Percentiles rank a stretch among this genome's conserved stretches.
phyloP scores from a whole-genome alignment of 176 grass and related monocot genomes.

The Ensete ventricosum region DNA sequence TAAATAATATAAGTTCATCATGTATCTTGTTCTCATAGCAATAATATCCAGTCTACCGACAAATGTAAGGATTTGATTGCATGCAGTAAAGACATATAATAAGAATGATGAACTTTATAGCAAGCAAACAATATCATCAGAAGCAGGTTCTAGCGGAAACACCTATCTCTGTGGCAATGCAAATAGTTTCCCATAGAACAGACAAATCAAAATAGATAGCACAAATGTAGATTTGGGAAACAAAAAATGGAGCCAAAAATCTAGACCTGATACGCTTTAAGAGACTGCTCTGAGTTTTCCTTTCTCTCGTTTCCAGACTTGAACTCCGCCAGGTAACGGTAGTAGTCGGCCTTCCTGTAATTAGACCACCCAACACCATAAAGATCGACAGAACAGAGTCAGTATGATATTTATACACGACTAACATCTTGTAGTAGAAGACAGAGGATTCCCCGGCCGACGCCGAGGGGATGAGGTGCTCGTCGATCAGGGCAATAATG shows the following conservation, averaged over 20 bases:
- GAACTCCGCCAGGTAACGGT: background rate
- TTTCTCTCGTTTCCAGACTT: background rate
- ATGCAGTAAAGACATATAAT: too few relatives aligned
- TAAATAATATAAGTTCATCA: too few relatives aligned
- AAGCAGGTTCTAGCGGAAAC: too few relatives aligned
- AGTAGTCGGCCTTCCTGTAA: background rate
- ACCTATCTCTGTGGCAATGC: background rate
- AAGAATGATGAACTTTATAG: too few relatives aligned
- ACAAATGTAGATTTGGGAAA: background rate
- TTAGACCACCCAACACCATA: background rate
- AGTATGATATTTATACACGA: background rate
- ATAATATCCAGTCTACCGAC: too few relatives aligned
- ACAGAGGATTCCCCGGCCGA: background rate
- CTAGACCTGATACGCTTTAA: background rate
- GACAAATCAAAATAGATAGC: background rate
- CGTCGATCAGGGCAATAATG: constrained; percentile 5
- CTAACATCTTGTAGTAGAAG: constrained; percentile 14
- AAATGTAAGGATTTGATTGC: too few relatives aligned
- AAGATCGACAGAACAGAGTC: background rate
- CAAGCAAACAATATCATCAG: too few relatives aligned
- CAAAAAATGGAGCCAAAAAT: background rate
- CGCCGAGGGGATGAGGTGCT: constrained; percentile 1
- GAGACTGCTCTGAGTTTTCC: background rate
- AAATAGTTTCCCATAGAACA: background rate
- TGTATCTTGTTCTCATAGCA: too few relatives aligned